These are phyloP conservation scores for Penicillium sp. DNA, from an alignment of 2,329 filamentous ascomycete genomes.

Conservation along the genomic window DNA sequence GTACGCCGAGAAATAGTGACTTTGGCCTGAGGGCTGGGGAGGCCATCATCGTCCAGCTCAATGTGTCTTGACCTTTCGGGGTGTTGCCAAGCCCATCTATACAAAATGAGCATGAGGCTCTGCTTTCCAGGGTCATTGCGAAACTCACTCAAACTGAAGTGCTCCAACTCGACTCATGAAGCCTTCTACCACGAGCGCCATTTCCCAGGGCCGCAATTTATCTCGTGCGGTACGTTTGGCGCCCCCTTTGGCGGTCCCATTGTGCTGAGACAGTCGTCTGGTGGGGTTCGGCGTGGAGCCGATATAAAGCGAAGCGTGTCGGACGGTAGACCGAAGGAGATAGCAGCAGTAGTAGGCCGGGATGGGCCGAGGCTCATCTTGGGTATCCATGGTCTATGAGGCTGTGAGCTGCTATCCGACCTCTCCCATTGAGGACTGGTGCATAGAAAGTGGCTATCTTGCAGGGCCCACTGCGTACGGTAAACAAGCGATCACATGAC, in stretches of 20 bases:
- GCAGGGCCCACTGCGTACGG: neutral
- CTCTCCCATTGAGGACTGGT: neutral
- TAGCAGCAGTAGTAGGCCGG: slow-evolving; percentile 93
- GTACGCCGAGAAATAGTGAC: slow-evolving; percentile 34
- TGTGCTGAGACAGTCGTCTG: slow-evolving; percentile 82
- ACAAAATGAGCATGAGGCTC: slow-evolving; percentile 3
- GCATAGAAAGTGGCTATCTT: neutral
- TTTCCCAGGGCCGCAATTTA: slow-evolving; percentile 79
- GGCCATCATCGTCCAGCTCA: slow-evolving; percentile 51
- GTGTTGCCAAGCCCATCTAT: slow-evolving; percentile 87
- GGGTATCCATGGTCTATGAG: slow-evolving; percentile 17
- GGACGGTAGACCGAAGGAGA: slow-evolving; percentile 75
- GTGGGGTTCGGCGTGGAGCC: slow-evolving; percentile 87
- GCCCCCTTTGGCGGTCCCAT: slow-evolving; percentile 75
- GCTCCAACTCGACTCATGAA: slow-evolving; percentile 85
- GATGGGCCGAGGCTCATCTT: slow-evolving; percentile 54
- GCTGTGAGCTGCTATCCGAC: neutral
- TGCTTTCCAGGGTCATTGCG: neutral
- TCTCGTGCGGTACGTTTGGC: slow-evolving; percentile 67
- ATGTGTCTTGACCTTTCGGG: slow-evolving; percentile 77
- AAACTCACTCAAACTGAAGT: slow-evolving; percentile 79
- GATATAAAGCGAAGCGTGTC: slow-evolving; percentile 68
- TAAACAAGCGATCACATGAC: slow-evolving; percentile 7
- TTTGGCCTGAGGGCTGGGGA: slow-evolving; percentile 19
- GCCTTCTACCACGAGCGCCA: slow-evolving; percentile 77